Evolutionary conservation across 164 flowering plant genomes (phyloP), one percentile per base, ranked within the genome.

Genomic region (Umbellularia californica): DNA sequence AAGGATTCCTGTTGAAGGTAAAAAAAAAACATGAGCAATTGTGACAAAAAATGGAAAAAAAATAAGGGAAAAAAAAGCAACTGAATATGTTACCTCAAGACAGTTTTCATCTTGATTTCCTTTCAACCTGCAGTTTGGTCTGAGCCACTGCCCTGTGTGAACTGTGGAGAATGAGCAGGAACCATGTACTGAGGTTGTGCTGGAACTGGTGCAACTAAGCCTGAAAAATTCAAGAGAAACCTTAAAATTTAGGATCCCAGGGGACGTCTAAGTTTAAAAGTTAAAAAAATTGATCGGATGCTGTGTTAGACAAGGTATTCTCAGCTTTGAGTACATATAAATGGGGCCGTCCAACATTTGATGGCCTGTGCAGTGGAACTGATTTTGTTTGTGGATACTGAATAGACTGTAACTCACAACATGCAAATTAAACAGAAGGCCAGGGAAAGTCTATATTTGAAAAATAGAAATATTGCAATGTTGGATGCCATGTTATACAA

Each of bases 41-140:
- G 67, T 35, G 14, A 14, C 9, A 30, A 28, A 67, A 7, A 67
- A 30, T 30, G 41, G 28, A 5, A 30, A 7, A 17, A 20, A 15
- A 33, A 15, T 2, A 3, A 41, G 58, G 22, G 19, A 67, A 74
- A 51, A 33, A 66, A 14, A 28, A 30, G 35, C 55, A 20, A 14
- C 23, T 17, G n/a, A 27, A 70, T 67, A 30, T 17, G n/a, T 3
- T 77, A 80, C 85, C 82, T 78, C 79, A 80, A 78, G 77, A 74
- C 23, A 76, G 70, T 72, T 80, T 84, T 78, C 70, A 88, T 90
- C 86, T 88, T 78, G 73, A 83, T 83, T 84, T 78, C 82, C 79
- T 81, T 82, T 95, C 94, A 95, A 83, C 90, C 95, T 73, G 90
- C 72, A 74, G 87, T 86, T 81, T 91, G 97, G 85, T 93, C 97